A percentile compares a stretch with the other conserved stretches of the same genome.
These are phyloP conservation scores for Stephanocyclus meneghinianus DNA, from an alignment of 352 stramenopile species.

Conservation along the genomic window DNA sequence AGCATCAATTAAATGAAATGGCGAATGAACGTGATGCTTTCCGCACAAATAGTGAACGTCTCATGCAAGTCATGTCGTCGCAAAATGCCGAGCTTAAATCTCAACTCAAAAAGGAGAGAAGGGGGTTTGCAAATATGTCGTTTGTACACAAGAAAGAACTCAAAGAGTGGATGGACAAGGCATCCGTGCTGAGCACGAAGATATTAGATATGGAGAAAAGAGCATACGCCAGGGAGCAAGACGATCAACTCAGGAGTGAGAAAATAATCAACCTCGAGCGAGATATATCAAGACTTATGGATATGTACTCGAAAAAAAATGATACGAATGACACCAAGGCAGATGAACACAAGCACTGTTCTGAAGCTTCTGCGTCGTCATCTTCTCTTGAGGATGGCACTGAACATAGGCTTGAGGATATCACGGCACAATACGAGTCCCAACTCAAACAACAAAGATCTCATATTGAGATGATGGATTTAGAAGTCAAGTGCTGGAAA, in stretches of 20 bases:
- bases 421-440: too few species aligned
- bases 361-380: not conserved
- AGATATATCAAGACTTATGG: slow-evolving; percentile 2
- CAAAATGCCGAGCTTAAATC: slow-evolving; percentile 20
- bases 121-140: slow-evolving; percentile 19
- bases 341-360: not conserved
- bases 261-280: slow-evolving; percentile 15
- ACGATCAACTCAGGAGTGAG: slow-evolving; percentile 8
- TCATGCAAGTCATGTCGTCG: slow-evolving; percentile 15
- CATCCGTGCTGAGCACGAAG: slow-evolving; percentile 8
- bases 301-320: slow-evolving; percentile 2
- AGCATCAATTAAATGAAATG: slow-evolving; percentile 18
- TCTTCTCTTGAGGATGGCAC: not conserved
- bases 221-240: slow-evolving; percentile 2
- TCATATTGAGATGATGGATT: slow-evolving; percentile 14
- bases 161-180: slow-evolving; percentile 17
- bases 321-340: not conserved
- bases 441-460: slow-evolving; percentile 10
- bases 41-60: slow-evolving; percentile 17
- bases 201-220: slow-evolving; percentile 16
- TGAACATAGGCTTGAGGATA: not conserved
- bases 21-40: slow-evolving; percentile 25
- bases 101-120: slow-evolving; percentile 19
- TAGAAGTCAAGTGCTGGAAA: slow-evolving; percentile 1
- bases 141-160: slow-evolving; percentile 23